Conservation (phyloP, 257 asterid species). For the Cynanchum wilfordii region DNA sequence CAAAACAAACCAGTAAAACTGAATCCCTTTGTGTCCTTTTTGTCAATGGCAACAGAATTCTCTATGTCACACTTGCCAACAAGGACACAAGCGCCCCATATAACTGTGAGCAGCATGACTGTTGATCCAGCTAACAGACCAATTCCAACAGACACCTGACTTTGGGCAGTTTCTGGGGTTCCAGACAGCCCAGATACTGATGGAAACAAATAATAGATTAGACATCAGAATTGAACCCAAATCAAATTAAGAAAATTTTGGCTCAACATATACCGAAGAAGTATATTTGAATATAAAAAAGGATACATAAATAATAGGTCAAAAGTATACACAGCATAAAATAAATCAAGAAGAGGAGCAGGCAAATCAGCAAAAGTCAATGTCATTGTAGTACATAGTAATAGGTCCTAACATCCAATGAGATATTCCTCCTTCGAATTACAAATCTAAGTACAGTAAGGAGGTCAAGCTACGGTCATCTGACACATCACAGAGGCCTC, state of each 20-base stretch:
- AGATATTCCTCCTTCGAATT: neutral
- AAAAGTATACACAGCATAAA: neutral
- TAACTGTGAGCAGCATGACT: slow-evolving; percentile 80
- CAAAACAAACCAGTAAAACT: slow-evolving; percentile 56
- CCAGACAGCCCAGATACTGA: slow-evolving; percentile 91
- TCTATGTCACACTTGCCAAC: slow-evolving; percentile 78
- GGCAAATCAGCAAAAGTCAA: neutral
- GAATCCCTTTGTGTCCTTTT: slow-evolving; percentile 52
- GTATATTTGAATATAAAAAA: neutral
- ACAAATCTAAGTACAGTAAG: neutral
- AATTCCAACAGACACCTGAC: slow-evolving; percentile 94
- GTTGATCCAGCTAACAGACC: slow-evolving; percentile 97
- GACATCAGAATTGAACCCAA: neutral
- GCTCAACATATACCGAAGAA: slow-evolving; percentile 11
- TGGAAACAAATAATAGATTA: slow-evolving; percentile 9
- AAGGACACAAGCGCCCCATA: slow-evolving; percentile 83
- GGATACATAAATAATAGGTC: neutral
- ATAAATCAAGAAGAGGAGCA: neutral
- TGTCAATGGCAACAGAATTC: slow-evolving; percentile 45
- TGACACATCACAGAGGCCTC: neutral
- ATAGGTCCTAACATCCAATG: neutral
- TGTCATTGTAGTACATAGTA: neutral
- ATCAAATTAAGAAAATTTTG: neutral
- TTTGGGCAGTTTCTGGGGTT: slow-evolving; percentile 65
- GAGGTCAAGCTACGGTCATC: neutral